These are phyloP conservation scores for Pyrus pyrifolia DNA, from an alignment of 306 rosid species.

Conservation along the genomic window DNA sequence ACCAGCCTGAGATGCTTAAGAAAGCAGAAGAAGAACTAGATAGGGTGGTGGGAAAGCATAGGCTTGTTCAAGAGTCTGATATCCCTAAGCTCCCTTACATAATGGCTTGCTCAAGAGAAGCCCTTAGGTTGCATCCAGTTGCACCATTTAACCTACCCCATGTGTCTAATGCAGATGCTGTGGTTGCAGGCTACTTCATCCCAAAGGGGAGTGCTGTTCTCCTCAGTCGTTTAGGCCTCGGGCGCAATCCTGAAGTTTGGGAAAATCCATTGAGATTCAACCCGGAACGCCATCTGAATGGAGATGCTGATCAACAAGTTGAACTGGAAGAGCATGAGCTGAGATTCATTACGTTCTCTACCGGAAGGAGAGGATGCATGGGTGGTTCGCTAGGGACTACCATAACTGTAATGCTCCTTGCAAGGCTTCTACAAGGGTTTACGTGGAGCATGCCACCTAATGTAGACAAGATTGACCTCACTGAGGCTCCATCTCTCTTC, in stretches of 20 bases:
- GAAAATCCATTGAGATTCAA: slow-evolving; percentile 23
- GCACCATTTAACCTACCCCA: slow-evolving; percentile 35
- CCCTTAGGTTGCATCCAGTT: slow-evolving; percentile 40
- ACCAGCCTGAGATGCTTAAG: slow-evolving; percentile 24
- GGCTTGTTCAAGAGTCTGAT: slow-evolving; percentile 35
- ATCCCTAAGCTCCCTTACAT: slow-evolving; percentile 34
- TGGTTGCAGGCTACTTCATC: slow-evolving; percentile 25
- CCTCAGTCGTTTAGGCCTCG: slow-evolving; percentile 27
- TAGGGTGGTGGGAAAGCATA: slow-evolving; percentile 19
- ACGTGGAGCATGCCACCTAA: slow-evolving; percentile 27
- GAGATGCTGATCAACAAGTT: neutral
- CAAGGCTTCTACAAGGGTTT: slow-evolving; percentile 40
- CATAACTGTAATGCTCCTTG: slow-evolving; percentile 33
- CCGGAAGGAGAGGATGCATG: slow-evolving; percentile 38
- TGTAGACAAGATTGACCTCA: slow-evolving; percentile 16
- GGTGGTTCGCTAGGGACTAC: slow-evolving; percentile 28
- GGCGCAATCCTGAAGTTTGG: slow-evolving; percentile 32
- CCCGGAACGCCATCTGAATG: slow-evolving; percentile 26
- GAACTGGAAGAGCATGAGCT: slow-evolving; percentile 19
- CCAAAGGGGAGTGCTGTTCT: slow-evolving; percentile 45
- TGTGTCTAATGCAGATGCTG: slow-evolving; percentile 13
- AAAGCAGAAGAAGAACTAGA: slow-evolving; percentile 34
- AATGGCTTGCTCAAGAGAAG: slow-evolving; percentile 38
- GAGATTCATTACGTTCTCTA: slow-evolving; percentile 23
- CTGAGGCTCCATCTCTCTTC: neutral